Evolutionary conservation across 2,329 filamentous ascomycete genomes (phyloP), one percentile per base, ranked within the genome.

Genomic region (Pleomassaria siparia): DNA sequence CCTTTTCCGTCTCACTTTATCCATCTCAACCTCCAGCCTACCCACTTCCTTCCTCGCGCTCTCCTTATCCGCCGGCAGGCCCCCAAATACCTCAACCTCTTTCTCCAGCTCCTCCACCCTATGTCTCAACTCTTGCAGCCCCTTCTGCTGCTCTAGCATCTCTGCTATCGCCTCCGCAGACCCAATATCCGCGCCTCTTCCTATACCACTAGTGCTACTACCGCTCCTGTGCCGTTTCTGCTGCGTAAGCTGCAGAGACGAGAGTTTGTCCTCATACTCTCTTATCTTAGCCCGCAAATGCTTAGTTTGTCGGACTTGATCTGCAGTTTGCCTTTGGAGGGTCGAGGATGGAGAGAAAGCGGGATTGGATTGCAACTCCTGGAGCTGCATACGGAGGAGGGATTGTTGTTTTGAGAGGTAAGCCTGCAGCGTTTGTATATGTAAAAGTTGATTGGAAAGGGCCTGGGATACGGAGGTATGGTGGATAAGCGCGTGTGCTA

Each of bases 11-110:
- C 79, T 84, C 43, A 89, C 71, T 9, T 73, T 72, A 30, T 79
- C 76, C 37, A 95, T 73, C 60, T 90, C 83, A 2, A 74, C 72
- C 50, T 87, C 81, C 35, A 91, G 71, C 24, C 77, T 74, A 54
- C 88, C 86, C 22, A 96, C 77, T 64, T 89, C 84, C n/a, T 76
- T 72, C 56, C 85, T 80, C 28, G 90, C 90, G 39, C 81, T 78
- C 40, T 85, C 80, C 8, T 81, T 72, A 61, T 95, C 85, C 5
- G 84, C 84, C 1, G 91, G 88, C 50, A 96, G 69, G 6, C 86
- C 84, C 44, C 85, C 81, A 56, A 90, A 95, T 18, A 77, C 78
- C 29, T 76, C 76, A 15, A 92, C 75, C 51, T 86, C 80, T 1
- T 70, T 67, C 49, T 89, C 84, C 35, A 91, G 71, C 8, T 75